Base-by-base conservation (phyloP, 225 moss, liverwort and hornwort genomes). In the Physcomitrium patens region DNA sequence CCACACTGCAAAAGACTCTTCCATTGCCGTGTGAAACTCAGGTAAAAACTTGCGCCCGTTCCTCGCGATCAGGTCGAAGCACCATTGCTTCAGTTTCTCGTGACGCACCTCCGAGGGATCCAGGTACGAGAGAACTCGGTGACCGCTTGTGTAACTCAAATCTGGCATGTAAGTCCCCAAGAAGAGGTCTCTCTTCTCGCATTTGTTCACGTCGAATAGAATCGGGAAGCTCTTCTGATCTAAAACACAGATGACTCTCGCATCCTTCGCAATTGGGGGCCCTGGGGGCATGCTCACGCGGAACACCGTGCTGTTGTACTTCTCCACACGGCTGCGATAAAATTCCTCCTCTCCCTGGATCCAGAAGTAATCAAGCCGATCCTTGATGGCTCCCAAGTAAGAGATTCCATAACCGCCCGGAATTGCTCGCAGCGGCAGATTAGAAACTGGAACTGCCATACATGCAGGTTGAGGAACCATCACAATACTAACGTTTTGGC, bases 261-360 rank as follows among this genome's bases (percentile, higher is more conserved):
- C 48, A 47, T 84, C 17, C 2, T 77, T 77, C 0, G 77, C 81
- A 7, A 81, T 41, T 0, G 87, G 90, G 6, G 82, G 87, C 0
- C 90, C 90, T 1, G 90, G 87, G 8, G 90, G 86, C 80, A 90
- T 84, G 79, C 87, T 90, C 0, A 77, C 77, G 1, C 85, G 82
- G 66, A 84, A 90, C 26, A 90, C 90, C n/a, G 90, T 90, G 87
- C 87, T 87, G 47, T 85, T 85, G 75, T 87, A 85, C 78, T 85
- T 85, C 60, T 82, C 87, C 66, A 85, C 77, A 1, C 90, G 78
- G 26, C 67, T 76, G 20, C 85, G 69, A 69, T 82, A 90, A 10
- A 90, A 90, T 19, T 85, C 70, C 46, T 79, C 76, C 76, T 80
- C 75, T 22, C 86, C 85, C 60, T 90, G 85, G 14, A 90, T 72